phyloP scores from a whole-genome alignment of 2,329 filamentous ascomycete species.

The Metarhizium sp. region DNA sequence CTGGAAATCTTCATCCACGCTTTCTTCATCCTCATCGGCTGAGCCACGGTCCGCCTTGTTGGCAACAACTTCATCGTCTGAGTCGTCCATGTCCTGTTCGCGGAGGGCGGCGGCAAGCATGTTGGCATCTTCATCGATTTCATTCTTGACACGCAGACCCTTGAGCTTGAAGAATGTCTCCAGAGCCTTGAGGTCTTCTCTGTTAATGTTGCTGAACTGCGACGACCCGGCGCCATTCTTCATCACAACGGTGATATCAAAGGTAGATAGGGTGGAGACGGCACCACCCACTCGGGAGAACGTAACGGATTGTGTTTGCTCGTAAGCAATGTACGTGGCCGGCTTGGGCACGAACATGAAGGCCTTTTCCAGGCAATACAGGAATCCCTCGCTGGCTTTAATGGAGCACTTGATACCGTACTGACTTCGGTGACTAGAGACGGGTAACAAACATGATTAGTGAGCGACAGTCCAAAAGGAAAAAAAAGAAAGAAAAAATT shows the following conservation, averaged over 20 bases:
- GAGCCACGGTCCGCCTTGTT: constrained; percentile 71
- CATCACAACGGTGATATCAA: constrained; percentile 89
- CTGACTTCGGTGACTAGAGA: constrained; percentile 69
- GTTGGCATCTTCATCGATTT: constrained; percentile 90
- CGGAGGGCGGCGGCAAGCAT: constrained; percentile 71
- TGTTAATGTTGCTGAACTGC: constrained; percentile 98
- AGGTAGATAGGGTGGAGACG: constrained; percentile 87
- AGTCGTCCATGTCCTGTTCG: constrained; percentile 73
- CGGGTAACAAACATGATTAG: background rate
- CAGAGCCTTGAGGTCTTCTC: constrained; percentile 93
- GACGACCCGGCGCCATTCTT: constrained; percentile 82
- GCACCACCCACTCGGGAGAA: constrained; percentile 94
- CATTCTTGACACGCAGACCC: constrained; percentile 92
- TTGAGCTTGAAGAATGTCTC: constrained; percentile 97
- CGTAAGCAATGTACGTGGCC: constrained; percentile 92
- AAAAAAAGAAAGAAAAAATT: background rate
- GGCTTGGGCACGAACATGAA: constrained; percentile 99
- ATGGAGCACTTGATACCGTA: constrained; percentile 99
- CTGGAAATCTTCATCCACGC: constrained; percentile 90
- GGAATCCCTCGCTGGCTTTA: constrained; percentile 95
- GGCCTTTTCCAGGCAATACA: constrained; percentile 95
- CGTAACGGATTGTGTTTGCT: constrained; percentile 82
- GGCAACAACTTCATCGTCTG: constrained; percentile 71
- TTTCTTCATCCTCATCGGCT: constrained; percentile 93
- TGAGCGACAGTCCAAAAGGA: background rate